phyloP scores from a whole-genome alignment of 1,284 basidiomycete species.

The Tetrapyrgos nigripes region DNA sequence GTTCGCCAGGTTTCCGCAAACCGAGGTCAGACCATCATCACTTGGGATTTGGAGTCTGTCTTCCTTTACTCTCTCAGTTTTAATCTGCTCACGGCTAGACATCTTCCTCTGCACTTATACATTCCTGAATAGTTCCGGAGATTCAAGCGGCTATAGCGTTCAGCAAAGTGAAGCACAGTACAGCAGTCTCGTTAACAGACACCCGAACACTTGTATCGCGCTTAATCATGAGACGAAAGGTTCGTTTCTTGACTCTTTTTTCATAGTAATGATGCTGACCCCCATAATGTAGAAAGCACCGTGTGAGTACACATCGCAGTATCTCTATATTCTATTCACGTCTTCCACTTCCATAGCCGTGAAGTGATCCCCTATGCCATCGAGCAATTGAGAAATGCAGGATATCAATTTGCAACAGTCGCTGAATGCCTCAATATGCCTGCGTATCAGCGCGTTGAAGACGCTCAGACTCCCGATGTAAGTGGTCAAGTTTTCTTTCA shows the following conservation, averaged over 20 bases:
- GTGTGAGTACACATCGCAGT: slow-evolving; percentile 33
- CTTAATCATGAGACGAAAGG: slow-evolving; percentile 52
- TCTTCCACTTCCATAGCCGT: slow-evolving; percentile 7
- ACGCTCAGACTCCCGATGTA: slow-evolving; percentile 33
- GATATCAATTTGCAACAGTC: slow-evolving; percentile 47
- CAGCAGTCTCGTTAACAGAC: slow-evolving; percentile 30
- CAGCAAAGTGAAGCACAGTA: slow-evolving; percentile 39
- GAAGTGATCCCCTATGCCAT: slow-evolving; percentile 32
- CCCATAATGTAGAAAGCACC: slow-evolving; percentile 46
- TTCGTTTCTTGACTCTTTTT: neutral
- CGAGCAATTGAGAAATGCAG: slow-evolving; percentile 23
- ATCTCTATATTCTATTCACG: neutral
- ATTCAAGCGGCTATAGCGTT: slow-evolving; percentile 43
- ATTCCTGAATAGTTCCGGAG: slow-evolving; percentile 40
- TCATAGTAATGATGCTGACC: too few relatives aligned
- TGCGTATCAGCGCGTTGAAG: slow-evolving; percentile 41
- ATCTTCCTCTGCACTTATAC: neutral
- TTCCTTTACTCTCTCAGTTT: neutral
- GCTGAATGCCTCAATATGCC: slow-evolving; percentile 49
- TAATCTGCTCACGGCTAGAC: neutral
- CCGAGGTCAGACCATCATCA: slow-evolving; percentile 44
- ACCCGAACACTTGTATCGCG: slow-evolving; percentile 46
- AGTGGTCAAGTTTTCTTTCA: too few relatives aligned
- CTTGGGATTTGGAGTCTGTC: slow-evolving; percentile 55
- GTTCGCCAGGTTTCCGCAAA: slow-evolving; percentile 35